A percentile compares a stretch with the other conserved stretches of the same genome.
Conservation (phyloP, 805 yeast species). For the Cyberlindnera mrakii region DNA sequence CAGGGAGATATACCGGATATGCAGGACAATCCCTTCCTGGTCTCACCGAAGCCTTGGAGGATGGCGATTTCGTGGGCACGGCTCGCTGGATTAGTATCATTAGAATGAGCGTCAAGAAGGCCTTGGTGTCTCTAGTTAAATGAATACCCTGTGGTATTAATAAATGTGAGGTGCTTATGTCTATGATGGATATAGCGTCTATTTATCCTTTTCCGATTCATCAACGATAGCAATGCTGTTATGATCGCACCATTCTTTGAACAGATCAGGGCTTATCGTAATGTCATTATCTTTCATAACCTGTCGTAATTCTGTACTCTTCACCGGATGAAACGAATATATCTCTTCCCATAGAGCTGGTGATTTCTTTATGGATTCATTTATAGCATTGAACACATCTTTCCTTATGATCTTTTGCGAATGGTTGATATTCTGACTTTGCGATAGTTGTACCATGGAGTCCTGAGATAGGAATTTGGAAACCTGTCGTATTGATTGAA, state of each 20-base stretch:
- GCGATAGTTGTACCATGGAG: slow-evolving; percentile 13
- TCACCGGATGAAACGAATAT: slow-evolving; percentile 21
- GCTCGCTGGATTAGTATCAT: slow-evolving; percentile 24
- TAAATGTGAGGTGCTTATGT: too few species aligned
- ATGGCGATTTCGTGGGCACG: slow-evolving; percentile 29
- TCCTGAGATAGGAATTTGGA: slow-evolving; percentile 11
- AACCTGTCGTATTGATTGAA: slow-evolving; percentile 15
- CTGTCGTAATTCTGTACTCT: background rate
- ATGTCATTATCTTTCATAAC: slow-evolving; percentile 7
- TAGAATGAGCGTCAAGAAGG: slow-evolving; percentile 9
- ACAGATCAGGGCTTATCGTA: slow-evolving; percentile 6
- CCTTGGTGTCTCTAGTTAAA: slow-evolving; percentile 3
- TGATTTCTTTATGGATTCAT: slow-evolving; percentile 7
- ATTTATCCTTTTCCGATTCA: slow-evolving; percentile 2
- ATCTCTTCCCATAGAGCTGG: slow-evolving; percentile 14
- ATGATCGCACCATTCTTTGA: slow-evolving; percentile 22
- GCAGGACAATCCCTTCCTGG: slow-evolving; percentile 50
- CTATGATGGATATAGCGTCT: background rate
- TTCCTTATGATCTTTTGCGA: slow-evolving; percentile 17
- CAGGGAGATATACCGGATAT: slow-evolving; percentile 53
- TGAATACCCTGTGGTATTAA: background rate
- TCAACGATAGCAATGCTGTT: slow-evolving; percentile 20
- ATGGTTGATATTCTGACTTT: slow-evolving; percentile 14
- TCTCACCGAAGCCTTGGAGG: slow-evolving; percentile 47
- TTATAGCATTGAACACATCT: slow-evolving; percentile 17